Base-by-base conservation (phyloP, 2,329 filamentous ascomycete genomes). In the Fusarium marasasianum region DNA sequence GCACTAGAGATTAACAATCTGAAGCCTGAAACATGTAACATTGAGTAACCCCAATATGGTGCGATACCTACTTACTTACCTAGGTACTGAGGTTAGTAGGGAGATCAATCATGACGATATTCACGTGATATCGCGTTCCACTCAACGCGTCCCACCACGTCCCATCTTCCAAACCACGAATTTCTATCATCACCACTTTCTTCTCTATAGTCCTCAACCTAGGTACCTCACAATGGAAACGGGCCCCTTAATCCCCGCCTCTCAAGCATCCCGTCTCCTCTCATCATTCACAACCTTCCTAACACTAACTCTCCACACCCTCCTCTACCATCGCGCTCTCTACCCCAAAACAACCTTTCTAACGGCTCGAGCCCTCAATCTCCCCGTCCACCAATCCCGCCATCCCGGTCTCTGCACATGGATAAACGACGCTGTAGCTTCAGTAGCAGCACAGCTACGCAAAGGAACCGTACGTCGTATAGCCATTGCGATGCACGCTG, bases 391-490 rank as follows among this genome's bases (percentile, higher is more conserved):
- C 77, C 95, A 98, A 81, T 96, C 91, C 69, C 92, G 95, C 66
- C 95, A 98, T 82, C 94, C 95, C 0, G 90, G 90, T 76, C 93
- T 98, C 73, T 97, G 94, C 86, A 86, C 90, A 78, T 98, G 95
- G 93, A 91, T 98, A 82, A 90, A 88, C 79, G 93, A 96, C 81
- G 94, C 95, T 74, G 89, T 96, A 47, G 85, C 91, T 71, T 92
- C 94, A 41, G 89, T 95, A 29, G 87, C 90, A 68, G 86, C 85
- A 8, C 92, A 97, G 83, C 87, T 98, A 41, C 87, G 93, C 54
- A 88, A 86, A 15, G 88, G 87, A 33, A 68, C 81, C 53, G 87
- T 86, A 20, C 80, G 84, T 31, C 83, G 85, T 59, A 81, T 90
- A 51, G 87, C 83, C 38, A 78, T 90, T 47, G 86, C 86, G 10